Percentiles rank a stretch among this genome's conserved stretches.
Conservation (phyloP, 2,329 filamentous ascomycete genomes). For the Diaporthe sp. region DNA sequence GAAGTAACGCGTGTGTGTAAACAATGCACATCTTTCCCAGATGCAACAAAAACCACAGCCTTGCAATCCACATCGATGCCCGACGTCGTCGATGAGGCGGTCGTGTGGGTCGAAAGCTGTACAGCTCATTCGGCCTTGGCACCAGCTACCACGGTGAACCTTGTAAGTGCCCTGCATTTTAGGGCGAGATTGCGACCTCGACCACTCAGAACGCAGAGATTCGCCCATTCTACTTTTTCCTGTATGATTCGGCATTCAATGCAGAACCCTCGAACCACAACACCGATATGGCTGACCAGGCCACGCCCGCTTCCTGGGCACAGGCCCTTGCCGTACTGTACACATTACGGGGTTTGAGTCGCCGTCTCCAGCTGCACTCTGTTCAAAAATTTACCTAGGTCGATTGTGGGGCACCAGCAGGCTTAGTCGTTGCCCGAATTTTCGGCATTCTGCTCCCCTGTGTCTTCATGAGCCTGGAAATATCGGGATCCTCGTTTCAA, state of each 20-base stretch:
- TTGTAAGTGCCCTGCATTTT: neutral
- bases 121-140: slow-evolving; percentile 26
- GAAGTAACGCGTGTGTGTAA: neutral
- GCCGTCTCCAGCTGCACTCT: no score
- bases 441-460: no score
- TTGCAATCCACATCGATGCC: slow-evolving; percentile 28
- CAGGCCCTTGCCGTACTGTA: no score
- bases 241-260: slow-evolving; percentile 16
- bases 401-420: no score
- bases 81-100: slow-evolving; percentile 32
- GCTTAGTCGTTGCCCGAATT: no score
- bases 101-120: slow-evolving; percentile 22
- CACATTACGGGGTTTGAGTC: no score
- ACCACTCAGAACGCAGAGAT: neutral
- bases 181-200: neutral
- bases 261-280: neutral
- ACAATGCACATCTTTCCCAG: neutral
- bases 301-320: no score
- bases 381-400: no score
- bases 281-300: no score
- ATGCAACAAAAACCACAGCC: slow-evolving; percentile 4
- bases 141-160: slow-evolving; percentile 26
- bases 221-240: neutral
- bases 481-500: no score
- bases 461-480: no score